phyloP scores from a whole-genome alignment of 1,284 basidiomycete species.

The Mrakiaceae sp. region DNA sequence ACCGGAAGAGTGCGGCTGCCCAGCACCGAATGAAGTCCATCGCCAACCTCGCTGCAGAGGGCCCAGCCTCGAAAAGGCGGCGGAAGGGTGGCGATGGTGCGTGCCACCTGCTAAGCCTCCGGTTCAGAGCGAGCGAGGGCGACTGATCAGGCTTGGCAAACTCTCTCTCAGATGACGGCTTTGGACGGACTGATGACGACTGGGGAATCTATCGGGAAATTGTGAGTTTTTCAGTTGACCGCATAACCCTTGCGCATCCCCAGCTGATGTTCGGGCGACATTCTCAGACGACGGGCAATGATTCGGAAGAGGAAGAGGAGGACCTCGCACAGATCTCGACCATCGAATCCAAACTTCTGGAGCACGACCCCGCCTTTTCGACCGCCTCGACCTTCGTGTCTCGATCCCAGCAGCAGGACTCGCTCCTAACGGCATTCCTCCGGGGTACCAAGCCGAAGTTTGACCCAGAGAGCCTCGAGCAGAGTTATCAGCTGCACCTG shows the following conservation, averaged over 20 bases:
- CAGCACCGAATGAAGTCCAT: constrained; percentile 98
- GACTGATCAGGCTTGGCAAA: constrained; percentile 3
- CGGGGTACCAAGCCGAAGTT: constrained; percentile 50
- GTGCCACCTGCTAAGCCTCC: constrained; percentile 22
- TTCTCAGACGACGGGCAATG: constrained; percentile 43
- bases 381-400: constrained; percentile 70
- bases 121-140: too few species aligned
- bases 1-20: constrained; percentile 86
- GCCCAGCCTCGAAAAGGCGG: constrained; percentile 64
- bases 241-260: neutral
- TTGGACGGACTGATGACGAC: constrained; percentile 90
- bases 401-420: constrained; percentile 61
- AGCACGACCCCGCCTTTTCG: constrained; percentile 74
- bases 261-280: constrained; percentile 23
- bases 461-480: constrained; percentile 50
- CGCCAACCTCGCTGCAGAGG: constrained; percentile 73
- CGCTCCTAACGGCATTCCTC: constrained; percentile 70
- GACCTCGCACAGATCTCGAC: constrained; percentile 60
- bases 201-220: constrained; percentile 98
- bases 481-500: constrained; percentile 66
- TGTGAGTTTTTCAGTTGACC: constrained; percentile 37
- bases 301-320: constrained; percentile 94
- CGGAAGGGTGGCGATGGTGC: constrained; percentile 62
- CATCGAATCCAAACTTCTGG: constrained; percentile 71
- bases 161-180: constrained; percentile 63